These are phyloP conservation scores for Microdochium nivale DNA, from an alignment of 2,329 filamentous ascomycete species.

Conservation along the genomic window DNA sequence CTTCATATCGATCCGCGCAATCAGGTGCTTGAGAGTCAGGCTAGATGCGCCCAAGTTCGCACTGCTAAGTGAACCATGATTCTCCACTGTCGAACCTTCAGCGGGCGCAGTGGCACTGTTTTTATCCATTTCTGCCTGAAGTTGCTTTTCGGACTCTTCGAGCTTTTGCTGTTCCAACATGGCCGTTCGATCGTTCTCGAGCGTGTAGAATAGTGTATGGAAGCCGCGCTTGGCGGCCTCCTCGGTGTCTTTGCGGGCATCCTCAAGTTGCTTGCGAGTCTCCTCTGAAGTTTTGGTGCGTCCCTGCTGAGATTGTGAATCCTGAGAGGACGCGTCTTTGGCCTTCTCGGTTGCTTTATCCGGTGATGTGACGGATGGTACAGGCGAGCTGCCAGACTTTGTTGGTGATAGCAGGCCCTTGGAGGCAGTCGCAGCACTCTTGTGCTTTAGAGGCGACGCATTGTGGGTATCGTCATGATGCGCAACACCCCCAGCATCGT, in stretches of 20 bases:
- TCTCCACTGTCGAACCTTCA: constrained; percentile 44
- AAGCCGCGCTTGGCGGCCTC: constrained; percentile 86
- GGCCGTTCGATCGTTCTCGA: constrained; percentile 89
- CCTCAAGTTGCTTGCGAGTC: constrained; percentile 85
- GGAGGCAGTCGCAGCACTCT: constrained; percentile 40
- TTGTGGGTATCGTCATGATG: constrained; percentile 43
- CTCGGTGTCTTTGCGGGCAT: constrained; percentile 83
- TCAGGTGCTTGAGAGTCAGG: constrained; percentile 91
- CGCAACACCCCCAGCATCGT: constrained; percentile 40
- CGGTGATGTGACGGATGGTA: constrained; percentile 52
- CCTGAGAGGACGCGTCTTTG: constrained; percentile 35
- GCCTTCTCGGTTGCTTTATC: constrained; percentile 48
- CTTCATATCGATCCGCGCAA: constrained; percentile 90
- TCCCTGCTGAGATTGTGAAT: constrained; percentile 20
- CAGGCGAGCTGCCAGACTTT: constrained; percentile 60
- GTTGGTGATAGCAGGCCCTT: constrained; percentile 58
- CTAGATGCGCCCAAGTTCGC: constrained; percentile 94
- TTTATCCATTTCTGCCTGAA: constrained; percentile 88
- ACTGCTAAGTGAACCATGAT: constrained; percentile 83
- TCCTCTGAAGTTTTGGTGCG: constrained; percentile 67
- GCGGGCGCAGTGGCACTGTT: constrained; percentile 42
- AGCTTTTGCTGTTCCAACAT: constrained; percentile 97
- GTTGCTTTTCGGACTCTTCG: constrained; percentile 91
- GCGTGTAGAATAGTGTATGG: constrained; percentile 86
- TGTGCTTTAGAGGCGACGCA: constrained; percentile 41